phyloP scores from a whole-genome alignment of 2,329 filamentous ascomycete genomes.

The Cyclaneusma minus region DNA sequence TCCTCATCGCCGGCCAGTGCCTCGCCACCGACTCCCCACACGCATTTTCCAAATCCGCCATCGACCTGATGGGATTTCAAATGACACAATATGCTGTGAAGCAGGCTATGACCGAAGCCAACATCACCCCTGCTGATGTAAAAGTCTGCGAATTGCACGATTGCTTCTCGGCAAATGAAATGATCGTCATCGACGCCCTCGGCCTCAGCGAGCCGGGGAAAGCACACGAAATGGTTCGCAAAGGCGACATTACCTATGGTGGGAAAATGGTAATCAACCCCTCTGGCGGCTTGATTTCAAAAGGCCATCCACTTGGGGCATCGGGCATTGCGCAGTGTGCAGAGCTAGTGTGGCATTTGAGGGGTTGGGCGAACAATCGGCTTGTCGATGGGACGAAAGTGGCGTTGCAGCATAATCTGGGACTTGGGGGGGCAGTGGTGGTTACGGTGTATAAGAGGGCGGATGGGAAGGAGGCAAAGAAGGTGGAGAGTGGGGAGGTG shows the following conservation, averaged over 20 bases:
- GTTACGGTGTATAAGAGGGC: conserved; percentile 78
- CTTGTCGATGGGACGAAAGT: conserved; percentile 50
- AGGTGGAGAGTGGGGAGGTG: conserved; percentile 38
- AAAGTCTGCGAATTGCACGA: conserved; percentile 89
- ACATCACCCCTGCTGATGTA: conserved; percentile 51
- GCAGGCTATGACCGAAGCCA: conserved; percentile 60
- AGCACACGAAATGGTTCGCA: conserved; percentile 79
- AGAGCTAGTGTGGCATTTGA: conserved; percentile 87
- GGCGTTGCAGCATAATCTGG: conserved; percentile 84
- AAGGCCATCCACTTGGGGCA: conserved; percentile 87
- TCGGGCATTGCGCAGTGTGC: conserved; percentile 93
- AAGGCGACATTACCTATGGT: conserved; percentile 84
- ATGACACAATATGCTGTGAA: conserved; percentile 63
- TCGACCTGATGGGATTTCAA: conserved; percentile 78
- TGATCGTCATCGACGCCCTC: conserved; percentile 77
- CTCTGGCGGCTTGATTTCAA: conserved; percentile 85
- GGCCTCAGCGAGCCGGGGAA: conserved; percentile 66
- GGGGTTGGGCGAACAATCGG: conserved; percentile 92
- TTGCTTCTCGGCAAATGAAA: conserved; percentile 92
- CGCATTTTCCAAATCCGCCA: conserved; percentile 65
- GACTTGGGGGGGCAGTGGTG: conserved; percentile 78
- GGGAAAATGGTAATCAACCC: conserved; percentile 75
- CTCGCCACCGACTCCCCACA: conserved; percentile 71
- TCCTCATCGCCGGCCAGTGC: conserved; percentile 77
- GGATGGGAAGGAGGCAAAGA: conserved; percentile 50